Base-by-base conservation (phyloP, 2,329 filamentous ascomycete genomes). In the Fusarium secorum region DNA sequence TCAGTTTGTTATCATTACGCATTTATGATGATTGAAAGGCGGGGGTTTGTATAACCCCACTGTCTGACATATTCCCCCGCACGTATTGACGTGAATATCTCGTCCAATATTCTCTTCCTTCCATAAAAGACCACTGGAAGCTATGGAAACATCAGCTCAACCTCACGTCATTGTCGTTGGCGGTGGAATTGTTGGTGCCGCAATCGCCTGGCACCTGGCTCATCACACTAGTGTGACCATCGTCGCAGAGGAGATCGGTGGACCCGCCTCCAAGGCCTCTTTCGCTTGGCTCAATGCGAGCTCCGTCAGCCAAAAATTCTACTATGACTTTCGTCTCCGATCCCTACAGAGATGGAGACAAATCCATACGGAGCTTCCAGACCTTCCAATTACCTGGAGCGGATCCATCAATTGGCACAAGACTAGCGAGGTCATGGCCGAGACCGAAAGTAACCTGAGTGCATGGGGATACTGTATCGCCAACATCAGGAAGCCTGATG, bases 271-370 rank as follows among this genome's bases (percentile, higher is more conserved):
- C 28, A 5, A 51, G 18, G 56, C 60, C 13, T 72, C 69, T 13
- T 72, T 72, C 26, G 69, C 69, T 2, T 72, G 69, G 69, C 46
- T 72, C 7, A 72, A 72, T 17, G 69, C 61, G 11, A 66, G 68
- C n/a, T 72, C 69, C 1, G 22, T 28, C 30, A 41, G 32, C 42
- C 36, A 72, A 11, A 33, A 35, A 13, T 51, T 59, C n/a, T 72
- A 72, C 17, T 57, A 70, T 26, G 49, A 70, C 0, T 66, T 72
- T 17, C 69, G 69, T 2, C 33, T 35, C 11, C 69, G 69, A 17
- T 72, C 69, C 2, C 26, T 72, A 11, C 35, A 70, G 7, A 32
- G 65, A 46, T 72, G 69, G 69, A 60, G 38, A 20, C 28, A 72
- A 2, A 72, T 72, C 14, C 48, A 44, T 6, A 11, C 18, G 1